Base-by-base conservation (phyloP, 371 early-diverging fungal species). In the Blakeslea trispora region DNA sequence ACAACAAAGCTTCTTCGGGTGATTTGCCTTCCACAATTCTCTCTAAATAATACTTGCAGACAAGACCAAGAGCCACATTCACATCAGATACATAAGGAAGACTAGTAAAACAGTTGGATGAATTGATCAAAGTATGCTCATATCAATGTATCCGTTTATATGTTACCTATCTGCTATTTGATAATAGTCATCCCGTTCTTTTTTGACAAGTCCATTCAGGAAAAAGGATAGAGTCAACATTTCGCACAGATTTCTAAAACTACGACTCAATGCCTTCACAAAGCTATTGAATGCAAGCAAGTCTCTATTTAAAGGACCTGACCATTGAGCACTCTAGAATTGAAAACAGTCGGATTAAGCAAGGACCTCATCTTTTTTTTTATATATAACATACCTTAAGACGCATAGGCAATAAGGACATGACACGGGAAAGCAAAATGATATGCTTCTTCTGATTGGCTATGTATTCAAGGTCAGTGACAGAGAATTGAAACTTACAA, bases 281-380 rank as follows among this genome's bases (percentile, higher is more conserved):
- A 86, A 76, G 56, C 89, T 86, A 66, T 83, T 84, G 72, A 90
- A 90, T 9, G 79, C 88, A 45, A 93, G 69, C 43, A 91, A 59
- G 55, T 93, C 91, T 15, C 91, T 83, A 66, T 78, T 83, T 45
- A 89, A 69, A 7, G 86, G 84, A 1, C 89, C 90, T 23, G 65
- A 66, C 90, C 88, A 89, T 42, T 72, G 64, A 28, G 52, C 50
- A 19, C 75, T 81, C 81, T 82, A 69, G 23, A 32, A 5, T 15
- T 2, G 6, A n/a, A 15, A 5, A 7, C 28, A 7, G 28, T 28
- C 14, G 31, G 2, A n/a, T 47, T 43, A 32, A 32, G n/a, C n/a
- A n/a, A n/a, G n/a, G n/a, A 21, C 44, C 22, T 9, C 31, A 45
- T 35, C 5, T 3, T 9, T 28, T 23, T 7, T 14, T 3, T 13